These are phyloP conservation scores for Talaromyces sp. DNA, from an alignment of 2,329 filamentous ascomycete genomes.

Conservation along the genomic window DNA sequence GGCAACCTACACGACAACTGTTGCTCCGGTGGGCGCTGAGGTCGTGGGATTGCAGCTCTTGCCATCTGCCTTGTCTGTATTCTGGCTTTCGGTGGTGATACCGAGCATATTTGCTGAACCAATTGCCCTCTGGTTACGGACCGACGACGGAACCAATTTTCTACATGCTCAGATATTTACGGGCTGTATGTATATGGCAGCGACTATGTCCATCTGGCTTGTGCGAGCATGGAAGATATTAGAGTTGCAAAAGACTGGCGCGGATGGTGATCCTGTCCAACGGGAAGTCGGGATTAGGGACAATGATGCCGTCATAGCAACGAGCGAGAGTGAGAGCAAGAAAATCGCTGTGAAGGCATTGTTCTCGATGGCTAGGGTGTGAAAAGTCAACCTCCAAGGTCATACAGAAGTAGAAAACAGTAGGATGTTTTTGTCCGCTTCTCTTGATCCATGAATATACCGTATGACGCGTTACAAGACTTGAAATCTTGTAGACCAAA, in stretches of 20 bases:
- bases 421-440: not conserved
- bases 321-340: not conserved
- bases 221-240: conserved; percentile 2
- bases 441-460: not conserved
- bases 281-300: not conserved
- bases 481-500: not conserved
- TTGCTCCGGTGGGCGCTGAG: conserved; percentile 4
- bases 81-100: conserved; percentile 10
- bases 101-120: conserved; percentile 12
- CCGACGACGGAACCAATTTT: not conserved
- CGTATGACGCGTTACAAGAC: not conserved
- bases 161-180: conserved; percentile 7
- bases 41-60: conserved; percentile 7
- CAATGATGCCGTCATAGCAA: not conserved
- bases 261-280: conserved; percentile 1
- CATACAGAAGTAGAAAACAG: not conserved
- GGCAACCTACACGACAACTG: not conserved
- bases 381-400: not conserved
- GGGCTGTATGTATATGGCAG: conserved; percentile 6
- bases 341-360: not conserved
- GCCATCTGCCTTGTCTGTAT: conserved; percentile 6
- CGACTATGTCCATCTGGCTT: conserved; percentile 4
- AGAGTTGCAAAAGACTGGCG: not conserved
- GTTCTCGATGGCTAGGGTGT: not conserved
- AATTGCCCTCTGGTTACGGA: conserved; percentile 1